Evolutionary conservation across 2,329 filamentous ascomycete genomes (phyloP).

Genomic region (Periglandula ipomoeae): DNA sequence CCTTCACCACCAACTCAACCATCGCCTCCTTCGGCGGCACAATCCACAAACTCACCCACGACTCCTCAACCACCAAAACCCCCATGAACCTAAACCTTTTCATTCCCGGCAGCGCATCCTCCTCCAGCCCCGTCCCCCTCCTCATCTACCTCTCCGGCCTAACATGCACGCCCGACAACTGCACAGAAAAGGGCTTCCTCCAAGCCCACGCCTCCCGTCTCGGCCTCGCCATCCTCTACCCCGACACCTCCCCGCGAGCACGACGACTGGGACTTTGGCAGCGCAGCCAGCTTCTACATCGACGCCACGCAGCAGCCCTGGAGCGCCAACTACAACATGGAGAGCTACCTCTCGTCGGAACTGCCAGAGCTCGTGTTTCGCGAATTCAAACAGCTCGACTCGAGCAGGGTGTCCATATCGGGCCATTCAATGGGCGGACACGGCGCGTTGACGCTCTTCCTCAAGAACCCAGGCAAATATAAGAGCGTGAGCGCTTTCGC

Average conservation of each 20-base stretch:
- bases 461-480: constrained; percentile 87
- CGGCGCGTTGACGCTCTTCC: constrained; percentile 82
- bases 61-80: constrained; percentile 67
- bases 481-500: constrained; percentile 84
- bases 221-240: constrained; percentile 88
- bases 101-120: constrained; percentile 63
- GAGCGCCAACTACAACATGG: constrained; percentile 79
- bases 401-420: constrained; percentile 65
- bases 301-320: constrained; percentile 73
- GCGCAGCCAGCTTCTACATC: constrained; percentile 89
- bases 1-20: constrained; percentile 80
- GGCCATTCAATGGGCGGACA: constrained; percentile 98
- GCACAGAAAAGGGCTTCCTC: constrained; percentile 79
- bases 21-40: constrained; percentile 91
- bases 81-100: constrained; percentile 92
- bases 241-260: constrained; percentile 93
- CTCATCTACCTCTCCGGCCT: constrained; percentile 90
- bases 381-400: constrained; percentile 63
- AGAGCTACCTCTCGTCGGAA: constrained; percentile 82
- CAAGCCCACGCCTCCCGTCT: constrained; percentile 70
- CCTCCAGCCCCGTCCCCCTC: constrained; percentile 55
- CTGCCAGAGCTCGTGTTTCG: constrained; percentile 70
- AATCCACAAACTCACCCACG: constrained; percentile 87
- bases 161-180: constrained; percentile 89
- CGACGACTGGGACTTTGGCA: constrained; percentile 85